A percentile compares a stretch with the other conserved stretches of the same genome.
phyloP scores from a whole-genome alignment of 805 yeast species.

The Suhomyces xylopsoci region DNA sequence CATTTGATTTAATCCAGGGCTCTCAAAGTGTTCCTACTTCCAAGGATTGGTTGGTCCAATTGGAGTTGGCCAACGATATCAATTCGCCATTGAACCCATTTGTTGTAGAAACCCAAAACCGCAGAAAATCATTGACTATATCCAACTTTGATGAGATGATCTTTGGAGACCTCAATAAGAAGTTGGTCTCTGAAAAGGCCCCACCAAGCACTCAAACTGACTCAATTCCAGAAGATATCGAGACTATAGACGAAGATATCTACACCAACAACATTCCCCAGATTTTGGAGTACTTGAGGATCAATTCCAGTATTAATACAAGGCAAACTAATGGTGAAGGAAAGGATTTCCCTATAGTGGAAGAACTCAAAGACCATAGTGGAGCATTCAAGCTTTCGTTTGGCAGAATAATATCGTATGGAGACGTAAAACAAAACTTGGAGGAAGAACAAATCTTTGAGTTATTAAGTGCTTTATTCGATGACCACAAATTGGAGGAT shows the following conservation, averaged over 20 bases:
- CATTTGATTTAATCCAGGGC: slow-evolving; percentile 34
- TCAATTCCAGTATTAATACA: slow-evolving; percentile 17
- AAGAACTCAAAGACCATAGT: neutral
- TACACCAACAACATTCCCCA: slow-evolving; percentile 12
- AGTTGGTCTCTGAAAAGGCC: slow-evolving; percentile 15
- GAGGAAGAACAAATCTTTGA: slow-evolving; percentile 44
- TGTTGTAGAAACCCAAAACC: slow-evolving; percentile 6
- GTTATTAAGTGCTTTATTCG: slow-evolving; percentile 62
- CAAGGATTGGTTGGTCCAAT: slow-evolving; percentile 63
- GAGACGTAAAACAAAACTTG: slow-evolving; percentile 5
- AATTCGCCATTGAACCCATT: slow-evolving; percentile 40
- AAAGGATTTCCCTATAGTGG: slow-evolving; percentile 27
- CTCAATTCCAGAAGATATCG: neutral
- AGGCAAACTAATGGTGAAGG: slow-evolving; percentile 10
- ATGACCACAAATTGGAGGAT: slow-evolving; percentile 10
- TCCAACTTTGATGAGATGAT: slow-evolving; percentile 46
- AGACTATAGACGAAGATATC: slow-evolving; percentile 7
- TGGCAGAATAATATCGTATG: neutral
- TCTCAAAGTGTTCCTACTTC: slow-evolving; percentile 49
- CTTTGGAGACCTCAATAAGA: slow-evolving; percentile 44
- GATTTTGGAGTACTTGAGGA: slow-evolving; percentile 17
- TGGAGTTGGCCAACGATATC: slow-evolving; percentile 49
- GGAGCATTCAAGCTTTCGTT: neutral
- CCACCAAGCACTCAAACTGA: slow-evolving; percentile 1
- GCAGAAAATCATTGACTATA: slow-evolving; percentile 16